Conservation (phyloP, 257 asterid species). For the Fraxinus quadrangulata region DNA sequence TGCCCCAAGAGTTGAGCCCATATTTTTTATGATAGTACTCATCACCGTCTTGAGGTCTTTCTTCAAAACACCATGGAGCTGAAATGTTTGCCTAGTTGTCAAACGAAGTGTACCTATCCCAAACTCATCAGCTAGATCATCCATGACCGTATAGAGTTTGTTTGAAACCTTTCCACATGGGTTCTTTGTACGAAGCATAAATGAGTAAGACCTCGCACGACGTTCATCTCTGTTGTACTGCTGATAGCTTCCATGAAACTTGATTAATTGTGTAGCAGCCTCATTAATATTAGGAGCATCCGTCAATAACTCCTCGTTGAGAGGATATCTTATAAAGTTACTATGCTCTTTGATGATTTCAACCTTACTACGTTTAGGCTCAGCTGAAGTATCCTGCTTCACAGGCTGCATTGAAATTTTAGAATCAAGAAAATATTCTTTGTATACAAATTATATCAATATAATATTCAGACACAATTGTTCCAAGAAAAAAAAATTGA, state of each 20-base stretch:
- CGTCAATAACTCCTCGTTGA: conserved; percentile 77
- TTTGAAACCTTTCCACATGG: conserved; percentile 95
- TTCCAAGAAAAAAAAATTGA: not conserved
- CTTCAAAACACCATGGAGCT: conserved; percentile 92
- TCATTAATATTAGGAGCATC: conserved; percentile 83
- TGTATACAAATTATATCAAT: not conserved
- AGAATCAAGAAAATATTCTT: conserved; percentile 4
- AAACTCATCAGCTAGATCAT: conserved; percentile 91
- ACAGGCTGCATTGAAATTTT: conserved; percentile 57
- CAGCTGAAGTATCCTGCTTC: conserved; percentile 62
- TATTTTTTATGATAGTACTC: conserved; percentile 74
- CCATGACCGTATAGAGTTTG: conserved; percentile 85
- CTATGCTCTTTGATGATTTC: conserved; percentile 93
- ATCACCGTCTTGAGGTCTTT: conserved; percentile 90
- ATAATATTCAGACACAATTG: not conserved
- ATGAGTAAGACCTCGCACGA: conserved; percentile 73
- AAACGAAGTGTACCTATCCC: conserved; percentile 93
- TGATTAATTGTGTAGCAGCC: conserved; percentile 86
- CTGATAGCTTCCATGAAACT: conserved; percentile 98
- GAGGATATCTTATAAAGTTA: conserved; percentile 88
- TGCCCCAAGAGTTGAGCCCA: conserved; percentile 98
- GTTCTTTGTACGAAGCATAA: conserved; percentile 96
- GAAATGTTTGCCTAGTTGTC: conserved; percentile 97
- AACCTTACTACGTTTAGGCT: conserved; percentile 85
- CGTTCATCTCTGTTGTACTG: conserved; percentile 96